A percentile compares a stretch with the other conserved stretches of the same genome.
phyloP scores from a whole-genome alignment of 2,329 filamentous ascomycete genomes.

The Coleophoma eucalyptorum region DNA sequence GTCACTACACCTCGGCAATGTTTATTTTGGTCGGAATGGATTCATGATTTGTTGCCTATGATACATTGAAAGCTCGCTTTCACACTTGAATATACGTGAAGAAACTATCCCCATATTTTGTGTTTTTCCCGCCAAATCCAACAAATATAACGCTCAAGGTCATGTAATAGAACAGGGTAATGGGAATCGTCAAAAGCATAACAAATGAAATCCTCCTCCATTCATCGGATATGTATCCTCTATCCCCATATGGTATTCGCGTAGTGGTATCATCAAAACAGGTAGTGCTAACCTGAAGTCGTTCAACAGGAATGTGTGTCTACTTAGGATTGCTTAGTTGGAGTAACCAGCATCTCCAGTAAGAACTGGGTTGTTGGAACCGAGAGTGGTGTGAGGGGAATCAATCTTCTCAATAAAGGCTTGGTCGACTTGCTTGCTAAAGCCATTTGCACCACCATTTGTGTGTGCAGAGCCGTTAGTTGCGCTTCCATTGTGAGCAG shows the following conservation, averaged over 20 bases:
- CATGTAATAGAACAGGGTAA: background rate
- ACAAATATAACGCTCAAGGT: background rate
- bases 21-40: too few relatives aligned
- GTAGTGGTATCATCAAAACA: slow-evolving; percentile 6
- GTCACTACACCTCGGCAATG: too few relatives aligned
- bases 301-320: background rate
- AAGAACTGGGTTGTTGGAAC: slow-evolving; percentile 18
- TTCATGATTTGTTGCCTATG: too few relatives aligned
- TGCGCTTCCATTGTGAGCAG: slow-evolving; percentile 34
- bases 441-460: slow-evolving; percentile 32
- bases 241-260: slow-evolving; percentile 2
- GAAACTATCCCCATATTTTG: too few relatives aligned
- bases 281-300: background rate
- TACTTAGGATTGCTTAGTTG: background rate
- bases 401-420: slow-evolving; percentile 14
- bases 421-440: slow-evolving; percentile 23
- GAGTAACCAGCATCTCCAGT: slow-evolving; percentile 10
- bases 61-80: too few relatives aligned
- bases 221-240: background rate
- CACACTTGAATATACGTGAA: too few relatives aligned
- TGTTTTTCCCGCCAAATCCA: too few relatives aligned
- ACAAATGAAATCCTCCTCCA: background rate
- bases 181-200: background rate
- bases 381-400: slow-evolving; percentile 14
- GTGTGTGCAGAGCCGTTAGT: slow-evolving; percentile 32